Evolutionary conservation across 1,139 yeast genomes (phyloP).

Genomic region (Hyphopichia khmerensis): DNA sequence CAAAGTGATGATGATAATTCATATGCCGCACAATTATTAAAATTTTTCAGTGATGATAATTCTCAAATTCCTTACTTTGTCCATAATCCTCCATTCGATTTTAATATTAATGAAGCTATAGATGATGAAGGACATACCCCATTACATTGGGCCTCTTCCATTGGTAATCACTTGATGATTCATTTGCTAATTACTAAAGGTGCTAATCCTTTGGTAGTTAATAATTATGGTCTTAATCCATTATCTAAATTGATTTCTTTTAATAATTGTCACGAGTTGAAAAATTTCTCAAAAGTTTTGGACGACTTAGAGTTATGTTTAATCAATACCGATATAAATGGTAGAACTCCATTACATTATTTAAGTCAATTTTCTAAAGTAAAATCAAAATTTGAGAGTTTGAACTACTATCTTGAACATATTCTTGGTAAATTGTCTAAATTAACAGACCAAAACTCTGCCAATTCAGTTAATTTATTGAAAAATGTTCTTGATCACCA

Average conservation of each 20-base stretch:
- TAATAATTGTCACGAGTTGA: constrained; percentile 81
- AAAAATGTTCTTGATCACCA: constrained; percentile 66
- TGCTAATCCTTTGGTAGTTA: constrained; percentile 75
- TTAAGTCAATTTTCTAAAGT: constrained; percentile 60
- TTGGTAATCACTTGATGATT: constrained; percentile 75
- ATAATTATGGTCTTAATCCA: constrained; percentile 79
- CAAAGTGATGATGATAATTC: constrained; percentile 27
- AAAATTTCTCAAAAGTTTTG: constrained; percentile 70
- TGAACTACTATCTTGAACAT: constrained; percentile 37
- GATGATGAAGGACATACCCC: constrained; percentile 97
- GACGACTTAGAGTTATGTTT: constrained; percentile 69
- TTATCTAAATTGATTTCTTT: constrained; percentile 80
- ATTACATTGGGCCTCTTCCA: constrained; percentile 95
- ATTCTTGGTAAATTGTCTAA: constrained; percentile 38
- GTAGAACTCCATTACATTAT: constrained; percentile 74
- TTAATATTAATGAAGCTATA: constrained; percentile 80
- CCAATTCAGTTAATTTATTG: constrained; percentile 44
- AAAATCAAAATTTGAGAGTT: constrained; percentile 46
- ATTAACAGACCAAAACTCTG: constrained; percentile 28
- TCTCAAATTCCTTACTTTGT: constrained; percentile 73
- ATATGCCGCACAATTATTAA: constrained; percentile 57
- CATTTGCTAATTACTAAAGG: constrained; percentile 68
- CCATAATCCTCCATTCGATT: constrained; percentile 72
- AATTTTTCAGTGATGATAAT: constrained; percentile 70
- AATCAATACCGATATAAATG: constrained; percentile 69